Conservation (phyloP, 345 rosid species). For the Firmiana major region DNA sequence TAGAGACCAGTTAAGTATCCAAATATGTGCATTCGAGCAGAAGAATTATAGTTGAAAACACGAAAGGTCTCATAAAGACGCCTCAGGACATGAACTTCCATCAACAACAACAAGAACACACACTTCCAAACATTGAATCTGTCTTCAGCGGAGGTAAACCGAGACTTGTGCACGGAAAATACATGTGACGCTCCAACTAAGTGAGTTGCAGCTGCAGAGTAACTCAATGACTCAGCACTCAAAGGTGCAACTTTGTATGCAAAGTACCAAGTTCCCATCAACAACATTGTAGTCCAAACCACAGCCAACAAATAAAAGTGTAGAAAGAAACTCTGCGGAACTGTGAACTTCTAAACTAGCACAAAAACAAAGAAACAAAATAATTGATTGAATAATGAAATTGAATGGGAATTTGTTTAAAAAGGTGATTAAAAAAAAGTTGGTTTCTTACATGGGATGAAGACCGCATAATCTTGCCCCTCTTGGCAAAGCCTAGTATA, state of each 20-base stretch:
- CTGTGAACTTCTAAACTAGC: conserved; percentile 29
- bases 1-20: conserved; percentile 19
- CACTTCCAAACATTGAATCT: conserved; percentile 16
- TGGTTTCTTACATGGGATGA: neutral
- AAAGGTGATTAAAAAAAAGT: neutral
- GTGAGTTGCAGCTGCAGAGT: conserved; percentile 3
- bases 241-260: conserved; percentile 20
- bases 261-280: conserved; percentile 27
- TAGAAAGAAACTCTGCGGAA: conserved; percentile 35
- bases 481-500: conserved; percentile 5
- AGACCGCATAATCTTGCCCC: conserved; percentile 16
- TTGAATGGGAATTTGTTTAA: neutral
- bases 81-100: conserved; percentile 14
- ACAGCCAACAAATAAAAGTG: conserved; percentile 32
- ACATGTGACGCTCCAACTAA: conserved; percentile 4
- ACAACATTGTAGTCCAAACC: conserved; percentile 29
- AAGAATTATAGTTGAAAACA: conserved; percentile 12
- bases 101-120: conserved; percentile 17
- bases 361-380: neutral
- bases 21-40: conserved; percentile 20
- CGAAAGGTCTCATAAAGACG: conserved; percentile 17
- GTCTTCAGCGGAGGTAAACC: conserved; percentile 11
- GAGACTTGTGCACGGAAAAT: conserved; percentile 12
- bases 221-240: conserved; percentile 1
- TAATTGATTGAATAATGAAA: neutral